phyloP scores from a whole-genome alignment of 495 filamentous ascomycete species.

The Aspergillus bridgeri region DNA sequence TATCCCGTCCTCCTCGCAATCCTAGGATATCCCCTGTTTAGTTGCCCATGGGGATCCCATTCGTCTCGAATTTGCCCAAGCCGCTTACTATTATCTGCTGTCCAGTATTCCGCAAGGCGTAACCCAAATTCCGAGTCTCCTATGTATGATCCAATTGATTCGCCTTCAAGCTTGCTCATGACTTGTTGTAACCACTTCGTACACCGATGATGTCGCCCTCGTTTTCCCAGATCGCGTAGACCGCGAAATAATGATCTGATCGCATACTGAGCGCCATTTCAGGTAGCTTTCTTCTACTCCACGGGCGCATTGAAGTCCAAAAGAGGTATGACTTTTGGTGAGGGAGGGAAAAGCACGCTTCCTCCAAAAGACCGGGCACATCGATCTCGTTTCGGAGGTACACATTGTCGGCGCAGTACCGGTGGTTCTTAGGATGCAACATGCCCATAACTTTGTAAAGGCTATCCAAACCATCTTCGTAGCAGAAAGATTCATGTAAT shows the following conservation, averaged over 20 bases:
- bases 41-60: slow-evolving; percentile 36
- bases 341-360: slow-evolving; percentile 43
- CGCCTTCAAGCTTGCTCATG: slow-evolving; percentile 34
- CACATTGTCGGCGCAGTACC: slow-evolving; percentile 49
- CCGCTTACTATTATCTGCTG: slow-evolving; percentile 22
- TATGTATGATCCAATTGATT: slow-evolving; percentile 46
- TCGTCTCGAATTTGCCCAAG: slow-evolving; percentile 34
- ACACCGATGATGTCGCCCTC: slow-evolving; percentile 36
- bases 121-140: slow-evolving; percentile 52
- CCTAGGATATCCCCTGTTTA: background rate
- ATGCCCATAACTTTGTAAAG: slow-evolving; percentile 38
- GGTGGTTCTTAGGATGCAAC: slow-evolving; percentile 40
- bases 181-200: slow-evolving; percentile 36
- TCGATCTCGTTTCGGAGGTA: slow-evolving; percentile 44
- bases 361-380: slow-evolving; percentile 37
- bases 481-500: slow-evolving; percentile 27
- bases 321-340: slow-evolving; percentile 37
- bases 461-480: slow-evolving; percentile 35
- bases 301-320: slow-evolving; percentile 49
- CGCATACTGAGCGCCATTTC: slow-evolving; percentile 53
- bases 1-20: background rate
- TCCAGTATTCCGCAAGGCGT: slow-evolving; percentile 40
- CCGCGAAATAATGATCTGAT: slow-evolving; percentile 51
- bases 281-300: slow-evolving; percentile 30
- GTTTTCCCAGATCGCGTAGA: slow-evolving; percentile 51